These are phyloP conservation scores for Nephelium lappaceum DNA, from an alignment of 345 rosid genomes.

Conservation along the genomic window DNA sequence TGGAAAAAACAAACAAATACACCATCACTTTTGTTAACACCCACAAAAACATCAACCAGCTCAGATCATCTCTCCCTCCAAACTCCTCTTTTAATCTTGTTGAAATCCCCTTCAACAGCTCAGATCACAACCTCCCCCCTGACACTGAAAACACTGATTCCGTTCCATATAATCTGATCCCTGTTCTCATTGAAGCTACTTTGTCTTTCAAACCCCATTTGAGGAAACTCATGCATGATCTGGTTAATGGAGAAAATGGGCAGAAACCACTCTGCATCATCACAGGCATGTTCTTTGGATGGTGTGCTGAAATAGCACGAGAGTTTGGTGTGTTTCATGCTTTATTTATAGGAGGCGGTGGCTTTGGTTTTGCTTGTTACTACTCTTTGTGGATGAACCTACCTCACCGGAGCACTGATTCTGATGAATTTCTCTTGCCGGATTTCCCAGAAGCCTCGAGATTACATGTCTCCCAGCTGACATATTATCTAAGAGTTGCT, in stretches of 20 bases:
- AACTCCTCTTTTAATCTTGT: slow-evolving; percentile 39
- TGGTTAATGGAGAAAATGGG: slow-evolving; percentile 15
- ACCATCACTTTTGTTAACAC: slow-evolving; percentile 43
- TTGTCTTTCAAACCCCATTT: slow-evolving; percentile 39
- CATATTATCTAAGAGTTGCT: slow-evolving; percentile 39
- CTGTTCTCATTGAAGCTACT: slow-evolving; percentile 41
- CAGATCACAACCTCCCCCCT: slow-evolving; percentile 49
- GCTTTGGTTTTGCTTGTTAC: slow-evolving; percentile 56
- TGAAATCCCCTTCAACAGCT: slow-evolving; percentile 46
- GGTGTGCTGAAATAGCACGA: slow-evolving; percentile 56
- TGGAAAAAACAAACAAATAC: slow-evolving; percentile 23
- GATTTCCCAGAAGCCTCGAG: slow-evolving; percentile 60
- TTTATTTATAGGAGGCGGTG: slow-evolving; percentile 43
- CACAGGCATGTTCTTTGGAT: slow-evolving; percentile 63
- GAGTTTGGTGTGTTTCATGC: slow-evolving; percentile 56
- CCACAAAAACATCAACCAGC: slow-evolving; percentile 37
- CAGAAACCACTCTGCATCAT: slow-evolving; percentile 44
- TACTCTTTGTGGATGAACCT: slow-evolving; percentile 56
- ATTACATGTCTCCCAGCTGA: slow-evolving; percentile 51
- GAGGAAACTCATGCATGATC: slow-evolving; percentile 22
- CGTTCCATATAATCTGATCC: slow-evolving; percentile 42
- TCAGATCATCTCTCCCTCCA: slow-evolving; percentile 38
- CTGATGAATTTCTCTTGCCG: slow-evolving; percentile 43
- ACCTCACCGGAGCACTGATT: slow-evolving; percentile 35
- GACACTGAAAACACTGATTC: slow-evolving; percentile 43